Conservation (phyloP, 108 stramenopile species). For the Cafeteria roenbergensis region DNA sequence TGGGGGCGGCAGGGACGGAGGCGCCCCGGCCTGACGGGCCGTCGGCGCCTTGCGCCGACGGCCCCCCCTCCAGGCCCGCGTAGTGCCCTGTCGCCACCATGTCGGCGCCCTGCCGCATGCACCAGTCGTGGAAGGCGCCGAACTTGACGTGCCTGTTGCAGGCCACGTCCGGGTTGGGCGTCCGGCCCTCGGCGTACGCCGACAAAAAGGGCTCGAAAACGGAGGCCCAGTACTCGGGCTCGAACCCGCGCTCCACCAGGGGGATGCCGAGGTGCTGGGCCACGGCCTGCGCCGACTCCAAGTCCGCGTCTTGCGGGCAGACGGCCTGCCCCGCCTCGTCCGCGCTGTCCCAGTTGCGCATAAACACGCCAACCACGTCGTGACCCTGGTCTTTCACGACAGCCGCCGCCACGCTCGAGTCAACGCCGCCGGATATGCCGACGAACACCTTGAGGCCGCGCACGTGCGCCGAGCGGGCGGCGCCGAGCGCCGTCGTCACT, state of each 20-base stretch:
- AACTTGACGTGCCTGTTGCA: conserved; percentile 86
- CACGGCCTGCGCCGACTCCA: conserved; percentile 61
- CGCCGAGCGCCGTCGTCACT: too few relatives aligned
- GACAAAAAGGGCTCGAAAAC: conserved; percentile 77
- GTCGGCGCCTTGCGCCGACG: too few relatives aligned
- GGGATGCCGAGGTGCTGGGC: conserved; percentile 59
- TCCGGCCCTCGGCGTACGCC: conserved; percentile 33
- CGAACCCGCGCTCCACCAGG: conserved; percentile 57
- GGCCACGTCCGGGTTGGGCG: conserved; percentile 75
- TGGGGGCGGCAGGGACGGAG: neutral
- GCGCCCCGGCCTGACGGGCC: too few relatives aligned
- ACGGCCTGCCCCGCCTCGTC: conserved; percentile 29
- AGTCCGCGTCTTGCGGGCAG: conserved; percentile 55
- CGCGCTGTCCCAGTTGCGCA: conserved; percentile 40
- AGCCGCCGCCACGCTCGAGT: conserved; percentile 73
- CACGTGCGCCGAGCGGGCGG: too few relatives aligned
- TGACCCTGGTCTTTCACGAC: conserved; percentile 44
- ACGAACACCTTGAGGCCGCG: conserved; percentile 68
- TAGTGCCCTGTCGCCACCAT: conserved; percentile 80
- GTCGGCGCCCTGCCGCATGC: conserved; percentile 18
- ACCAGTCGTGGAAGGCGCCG: conserved; percentile 59
- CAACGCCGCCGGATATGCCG: conserved; percentile 89
- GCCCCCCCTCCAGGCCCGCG: conserved; percentile 36
- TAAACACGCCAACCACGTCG: conserved; percentile 37
- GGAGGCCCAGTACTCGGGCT: conserved; percentile 68